phyloP scores from a whole-genome alignment of 495 filamentous ascomycete species.

The Trypethelium eluteriae region DNA sequence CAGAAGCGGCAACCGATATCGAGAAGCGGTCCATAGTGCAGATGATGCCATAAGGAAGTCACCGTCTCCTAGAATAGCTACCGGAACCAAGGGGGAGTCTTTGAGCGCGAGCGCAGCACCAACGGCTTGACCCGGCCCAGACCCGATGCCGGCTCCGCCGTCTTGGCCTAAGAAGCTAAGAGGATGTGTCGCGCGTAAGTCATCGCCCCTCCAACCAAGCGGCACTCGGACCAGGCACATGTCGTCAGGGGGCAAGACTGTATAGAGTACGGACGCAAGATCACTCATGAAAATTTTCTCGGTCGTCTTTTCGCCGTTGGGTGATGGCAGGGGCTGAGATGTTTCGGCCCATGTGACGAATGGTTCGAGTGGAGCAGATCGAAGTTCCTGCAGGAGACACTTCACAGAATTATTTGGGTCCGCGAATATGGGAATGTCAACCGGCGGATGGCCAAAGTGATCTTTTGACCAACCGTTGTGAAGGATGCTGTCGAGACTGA shows the following conservation, averaged over 20 bases:
- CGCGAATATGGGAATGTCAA: slow-evolving; percentile 18
- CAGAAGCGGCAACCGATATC: slow-evolving; percentile 21
- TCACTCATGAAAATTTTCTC: slow-evolving; percentile 18
- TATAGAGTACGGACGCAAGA: slow-evolving; percentile 19
- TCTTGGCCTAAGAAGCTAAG: slow-evolving; percentile 25
- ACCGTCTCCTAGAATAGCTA: slow-evolving; percentile 26
- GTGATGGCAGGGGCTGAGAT: background rate
- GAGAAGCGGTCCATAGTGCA: slow-evolving; percentile 24
- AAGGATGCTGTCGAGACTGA: slow-evolving; percentile 21
- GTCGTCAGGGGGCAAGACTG: slow-evolving; percentile 17
- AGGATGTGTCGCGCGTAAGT: slow-evolving; percentile 19
- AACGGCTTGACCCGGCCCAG: slow-evolving; percentile 24
- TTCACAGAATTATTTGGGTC: slow-evolving; percentile 20
- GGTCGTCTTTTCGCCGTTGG: background rate
- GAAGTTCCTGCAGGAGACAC: slow-evolving; percentile 11
- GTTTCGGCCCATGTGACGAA: background rate
- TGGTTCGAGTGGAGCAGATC: background rate
- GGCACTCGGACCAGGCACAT: slow-evolving; percentile 25
- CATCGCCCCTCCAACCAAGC: slow-evolving; percentile 20
- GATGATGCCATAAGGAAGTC: slow-evolving; percentile 26
- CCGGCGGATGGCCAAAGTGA: slow-evolving; percentile 23
- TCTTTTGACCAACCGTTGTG: slow-evolving; percentile 31
- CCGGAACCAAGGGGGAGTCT: slow-evolving; percentile 15
- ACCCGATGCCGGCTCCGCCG: slow-evolving; percentile 23
- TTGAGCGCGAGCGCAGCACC: slow-evolving; percentile 25